These are phyloP conservation scores for Knoxdaviesia proteae DNA, from an alignment of 2,329 filamentous ascomycete genomes.

Conservation along the genomic window DNA sequence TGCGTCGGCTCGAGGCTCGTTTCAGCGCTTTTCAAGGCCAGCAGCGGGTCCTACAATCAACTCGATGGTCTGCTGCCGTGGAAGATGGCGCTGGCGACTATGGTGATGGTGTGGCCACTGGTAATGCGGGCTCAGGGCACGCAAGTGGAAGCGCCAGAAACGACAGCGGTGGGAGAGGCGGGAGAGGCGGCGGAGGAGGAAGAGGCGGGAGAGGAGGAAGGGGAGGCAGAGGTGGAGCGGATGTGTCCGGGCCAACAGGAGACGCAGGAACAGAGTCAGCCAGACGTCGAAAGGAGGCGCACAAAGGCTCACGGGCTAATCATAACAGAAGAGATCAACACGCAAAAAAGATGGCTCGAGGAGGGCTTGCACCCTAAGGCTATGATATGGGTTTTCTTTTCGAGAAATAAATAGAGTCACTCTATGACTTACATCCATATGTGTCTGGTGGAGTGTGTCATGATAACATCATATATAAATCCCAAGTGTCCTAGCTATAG, in stretches of 20 bases:
- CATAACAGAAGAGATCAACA: conserved; percentile 62
- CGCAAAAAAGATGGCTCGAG: conserved; percentile 43
- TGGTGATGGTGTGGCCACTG: conserved; percentile 14
- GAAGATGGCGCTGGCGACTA: conserved; percentile 1
- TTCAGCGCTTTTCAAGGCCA: conserved; percentile 43
- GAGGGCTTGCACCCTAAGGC: conserved; percentile 16
- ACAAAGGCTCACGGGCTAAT: conserved; percentile 64
- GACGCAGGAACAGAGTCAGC: conserved; percentile 54
- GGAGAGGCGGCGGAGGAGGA: conserved; percentile 23
- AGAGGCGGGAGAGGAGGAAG: conserved; percentile 25
- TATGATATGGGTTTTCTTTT: too few species aligned
- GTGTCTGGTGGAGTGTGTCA: too few species aligned
- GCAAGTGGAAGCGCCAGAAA: conserved; percentile 12
- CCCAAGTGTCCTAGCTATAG: too few species aligned
- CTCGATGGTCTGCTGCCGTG: conserved; percentile 30
- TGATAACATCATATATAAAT: too few species aligned
- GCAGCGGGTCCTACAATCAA: conserved; percentile 43
- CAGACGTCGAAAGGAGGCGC: conserved; percentile 58
- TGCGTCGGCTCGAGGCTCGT: conserved; percentile 49
- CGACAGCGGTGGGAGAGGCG: conserved; percentile 25
- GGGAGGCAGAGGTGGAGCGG: conserved; percentile 31
- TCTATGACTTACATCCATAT: too few species aligned
- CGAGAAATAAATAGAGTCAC: too few species aligned
- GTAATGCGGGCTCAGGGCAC: conserved; percentile 8
- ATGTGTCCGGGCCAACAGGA: conserved; percentile 41